These are phyloP conservation scores for Mycosphaerella sp. DNA, from an alignment of 2,329 filamentous ascomycete genomes.

Conservation along the genomic window DNA sequence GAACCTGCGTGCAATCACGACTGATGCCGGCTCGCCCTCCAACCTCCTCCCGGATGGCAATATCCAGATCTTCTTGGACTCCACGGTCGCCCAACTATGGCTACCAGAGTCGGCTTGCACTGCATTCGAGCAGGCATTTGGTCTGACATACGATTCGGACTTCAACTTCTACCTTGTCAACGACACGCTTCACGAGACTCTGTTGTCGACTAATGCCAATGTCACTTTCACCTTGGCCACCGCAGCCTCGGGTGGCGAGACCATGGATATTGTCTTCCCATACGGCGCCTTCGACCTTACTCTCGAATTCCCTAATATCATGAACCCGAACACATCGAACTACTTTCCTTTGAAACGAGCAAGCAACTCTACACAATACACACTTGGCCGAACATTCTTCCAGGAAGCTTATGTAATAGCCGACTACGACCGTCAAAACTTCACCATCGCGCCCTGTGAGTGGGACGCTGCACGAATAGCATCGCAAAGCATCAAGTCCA, in stretches of 20 bases:
- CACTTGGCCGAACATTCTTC: constrained; percentile 35
- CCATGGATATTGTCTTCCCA: constrained; percentile 34
- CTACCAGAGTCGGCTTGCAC: constrained; percentile 46
- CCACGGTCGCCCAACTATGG: constrained; percentile 59
- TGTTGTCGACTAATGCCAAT: constrained; percentile 27
- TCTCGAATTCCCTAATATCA: constrained; percentile 28
- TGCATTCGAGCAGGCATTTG: constrained; percentile 35
- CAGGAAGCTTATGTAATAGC: constrained; percentile 38
- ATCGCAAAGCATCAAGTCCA: constrained; percentile 25
- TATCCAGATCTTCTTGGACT: constrained; percentile 53
- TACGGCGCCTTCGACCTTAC: constrained; percentile 35
- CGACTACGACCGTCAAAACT: constrained; percentile 35
- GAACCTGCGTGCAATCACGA: constrained; percentile 30
- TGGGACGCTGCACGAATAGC: constrained; percentile 28
- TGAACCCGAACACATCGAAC: constrained; percentile 25
- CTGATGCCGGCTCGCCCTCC: constrained; percentile 20
- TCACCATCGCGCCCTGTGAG: constrained; percentile 34
- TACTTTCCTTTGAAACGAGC: constrained; percentile 36
- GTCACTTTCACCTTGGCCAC: constrained; percentile 34
- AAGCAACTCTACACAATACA: constrained; percentile 33
- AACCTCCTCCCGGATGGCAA: constrained; percentile 28
- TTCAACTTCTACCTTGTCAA: constrained; percentile 34
- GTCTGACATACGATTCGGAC: constrained; percentile 30
- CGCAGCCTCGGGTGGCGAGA: constrained; percentile 20
- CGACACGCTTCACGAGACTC: constrained; percentile 26